phyloP scores from a whole-genome alignment of 345 rosid genomes.

The Pelargonium nanum region DNA sequence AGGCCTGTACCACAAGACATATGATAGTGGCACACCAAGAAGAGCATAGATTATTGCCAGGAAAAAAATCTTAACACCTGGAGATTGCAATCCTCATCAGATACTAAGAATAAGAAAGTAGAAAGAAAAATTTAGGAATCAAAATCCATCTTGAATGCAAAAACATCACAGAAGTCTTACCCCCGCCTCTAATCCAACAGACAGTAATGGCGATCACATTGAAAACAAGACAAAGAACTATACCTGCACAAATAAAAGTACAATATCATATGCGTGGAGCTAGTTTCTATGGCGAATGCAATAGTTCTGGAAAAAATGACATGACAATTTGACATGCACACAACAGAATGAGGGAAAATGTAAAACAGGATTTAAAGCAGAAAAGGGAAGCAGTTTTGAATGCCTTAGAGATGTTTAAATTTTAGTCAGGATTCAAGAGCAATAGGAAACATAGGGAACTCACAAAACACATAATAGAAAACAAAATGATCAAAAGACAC shows the following conservation, averaged over 20 bases:
- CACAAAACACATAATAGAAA: no score
- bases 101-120: conserved; percentile 7
- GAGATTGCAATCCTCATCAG: conserved; percentile 12
- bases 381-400: no score
- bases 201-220: conserved; percentile 73
- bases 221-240: conserved; percentile 75
- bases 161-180: conserved; percentile 30
- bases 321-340: no score
- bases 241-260: conserved; percentile 40
- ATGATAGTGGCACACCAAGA: conserved; percentile 80
- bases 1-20: conserved; percentile 94
- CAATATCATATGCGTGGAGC: not conserved
- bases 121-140: conserved; percentile 5
- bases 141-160: not conserved
- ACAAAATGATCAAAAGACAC: no score
- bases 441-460: not conserved
- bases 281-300: not conserved
- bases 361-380: no score
- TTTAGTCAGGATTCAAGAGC: not conserved
- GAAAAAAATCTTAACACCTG: conserved; percentile 88
- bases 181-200: conserved; percentile 92
- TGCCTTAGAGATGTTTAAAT: not conserved
- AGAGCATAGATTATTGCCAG: conserved; percentile 78
- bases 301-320: not conserved
- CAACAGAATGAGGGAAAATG: no score